These are phyloP conservation scores for Tricholoma furcatifolium DNA, from an alignment of 768 basidiomycete genomes.

Conservation along the genomic window DNA sequence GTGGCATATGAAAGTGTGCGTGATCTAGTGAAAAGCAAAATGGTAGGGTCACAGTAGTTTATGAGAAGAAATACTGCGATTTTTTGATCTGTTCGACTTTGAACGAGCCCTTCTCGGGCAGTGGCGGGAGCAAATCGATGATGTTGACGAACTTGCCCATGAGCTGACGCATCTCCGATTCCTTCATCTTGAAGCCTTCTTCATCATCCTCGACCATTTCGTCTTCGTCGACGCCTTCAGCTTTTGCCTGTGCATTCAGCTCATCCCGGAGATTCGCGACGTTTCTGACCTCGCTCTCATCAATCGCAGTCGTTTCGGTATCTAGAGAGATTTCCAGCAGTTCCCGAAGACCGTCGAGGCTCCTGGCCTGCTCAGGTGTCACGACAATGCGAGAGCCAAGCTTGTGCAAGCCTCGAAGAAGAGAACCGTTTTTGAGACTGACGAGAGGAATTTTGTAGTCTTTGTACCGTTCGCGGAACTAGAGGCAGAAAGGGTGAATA, in stretches of 20 bases:
- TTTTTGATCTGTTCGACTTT: slow-evolving; percentile 79
- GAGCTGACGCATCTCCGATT: slow-evolving; percentile 24
- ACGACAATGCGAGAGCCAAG: slow-evolving; percentile 47
- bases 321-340: slow-evolving; percentile 39
- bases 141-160: slow-evolving; percentile 72
- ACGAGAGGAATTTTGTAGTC: slow-evolving; percentile 65
- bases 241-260: slow-evolving; percentile 17
- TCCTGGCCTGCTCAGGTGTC: slow-evolving; percentile 36
- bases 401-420: slow-evolving; percentile 38
- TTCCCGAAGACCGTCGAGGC: slow-evolving; percentile 27
- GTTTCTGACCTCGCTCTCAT: slow-evolving; percentile 23
- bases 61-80: slow-evolving; percentile 94
- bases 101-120: slow-evolving; percentile 85
- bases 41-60: slow-evolving; percentile 26
- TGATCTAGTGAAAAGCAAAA: background rate
- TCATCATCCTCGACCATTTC: slow-evolving; percentile 24
- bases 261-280: slow-evolving; percentile 7
- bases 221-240: slow-evolving; percentile 19
- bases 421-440: slow-evolving; percentile 34
- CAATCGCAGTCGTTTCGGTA: slow-evolving; percentile 29
- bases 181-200: slow-evolving; percentile 21
- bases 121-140: slow-evolving; percentile 70
- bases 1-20: background rate
- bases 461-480: slow-evolving; percentile 80
- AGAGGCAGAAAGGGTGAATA: background rate